Conservation (phyloP, 257 asterid genomes). For the Eucommia ulmoides region DNA sequence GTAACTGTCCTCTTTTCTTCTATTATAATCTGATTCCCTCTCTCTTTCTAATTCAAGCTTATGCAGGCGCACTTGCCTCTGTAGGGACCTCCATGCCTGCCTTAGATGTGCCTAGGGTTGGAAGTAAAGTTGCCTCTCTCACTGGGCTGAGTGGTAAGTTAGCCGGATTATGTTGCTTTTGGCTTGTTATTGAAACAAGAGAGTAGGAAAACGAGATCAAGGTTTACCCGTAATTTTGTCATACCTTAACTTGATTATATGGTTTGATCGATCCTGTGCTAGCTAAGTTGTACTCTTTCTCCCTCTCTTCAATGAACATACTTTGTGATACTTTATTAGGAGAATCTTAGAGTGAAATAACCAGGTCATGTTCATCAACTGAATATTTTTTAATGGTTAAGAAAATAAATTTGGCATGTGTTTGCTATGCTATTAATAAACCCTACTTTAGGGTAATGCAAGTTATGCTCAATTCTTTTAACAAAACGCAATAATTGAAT, state of each 20-base stretch:
- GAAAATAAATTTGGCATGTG: neutral
- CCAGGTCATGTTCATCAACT: neutral
- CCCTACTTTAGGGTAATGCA: neutral
- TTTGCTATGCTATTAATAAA: neutral
- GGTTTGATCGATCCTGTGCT: neutral
- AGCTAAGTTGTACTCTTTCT: neutral
- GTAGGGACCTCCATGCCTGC: constrained; percentile 5
- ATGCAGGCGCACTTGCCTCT: too few relatives aligned
- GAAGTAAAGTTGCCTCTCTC: constrained; percentile 5
- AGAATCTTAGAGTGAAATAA: neutral
- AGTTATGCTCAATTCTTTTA: neutral
- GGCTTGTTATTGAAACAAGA: neutral
- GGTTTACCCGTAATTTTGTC: too few relatives aligned
- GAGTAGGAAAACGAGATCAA: too few relatives aligned
- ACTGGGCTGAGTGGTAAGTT: neutral
- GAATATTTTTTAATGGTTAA: neutral
- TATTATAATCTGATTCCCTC: neutral
- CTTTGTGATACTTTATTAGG: neutral
- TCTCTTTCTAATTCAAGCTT: too few relatives aligned
- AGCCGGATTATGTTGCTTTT: neutral
- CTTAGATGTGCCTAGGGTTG: constrained; percentile 1
- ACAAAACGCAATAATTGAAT: neutral
- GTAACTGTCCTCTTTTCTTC: neutral
- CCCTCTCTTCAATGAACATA: neutral
- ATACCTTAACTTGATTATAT: too few relatives aligned